A percentile compares a stretch with the other conserved stretches of the same genome.
phyloP scores from a whole-genome alignment of 2,329 filamentous ascomycete species.

The Furcasterigmium furcatum region DNA sequence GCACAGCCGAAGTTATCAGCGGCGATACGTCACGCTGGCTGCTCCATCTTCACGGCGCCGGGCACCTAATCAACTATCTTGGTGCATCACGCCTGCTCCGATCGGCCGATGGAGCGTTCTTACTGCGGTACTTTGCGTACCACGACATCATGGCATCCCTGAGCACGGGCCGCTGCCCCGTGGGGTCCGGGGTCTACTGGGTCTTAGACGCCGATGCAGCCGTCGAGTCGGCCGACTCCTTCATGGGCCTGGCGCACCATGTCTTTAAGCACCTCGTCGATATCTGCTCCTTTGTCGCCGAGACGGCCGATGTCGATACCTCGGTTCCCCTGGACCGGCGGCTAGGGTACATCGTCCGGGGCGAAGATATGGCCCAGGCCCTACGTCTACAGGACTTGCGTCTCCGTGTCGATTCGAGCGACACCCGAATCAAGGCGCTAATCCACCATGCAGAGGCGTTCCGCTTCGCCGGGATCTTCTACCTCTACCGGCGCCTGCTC shows the following conservation, averaged over 20 bases:
- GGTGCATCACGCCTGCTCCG: background rate
- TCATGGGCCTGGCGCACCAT: conserved; percentile 2
- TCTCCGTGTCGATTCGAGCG: background rate
- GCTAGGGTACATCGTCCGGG: background rate
- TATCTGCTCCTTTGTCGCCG: conserved; percentile 1
- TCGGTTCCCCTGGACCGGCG: background rate
- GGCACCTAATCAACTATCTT: background rate
- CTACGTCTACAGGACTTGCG: conserved; percentile 1
- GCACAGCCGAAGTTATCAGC: conserved; percentile 1
- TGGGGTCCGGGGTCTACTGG: background rate
- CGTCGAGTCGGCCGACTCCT: background rate
- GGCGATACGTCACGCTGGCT: conserved; percentile 1
- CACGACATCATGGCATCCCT: conserved; percentile 2
- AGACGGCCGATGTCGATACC: background rate
- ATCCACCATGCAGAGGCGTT: conserved; percentile 2
- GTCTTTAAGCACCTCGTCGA: background rate
- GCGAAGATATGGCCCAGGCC: background rate
- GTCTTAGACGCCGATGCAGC: background rate
- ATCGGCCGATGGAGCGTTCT: background rate
- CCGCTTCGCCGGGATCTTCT: background rate
- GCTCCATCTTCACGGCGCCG: conserved; percentile 1
- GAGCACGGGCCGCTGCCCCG: background rate
- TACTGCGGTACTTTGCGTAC: conserved; percentile 1
- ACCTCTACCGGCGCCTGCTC: conserved; percentile 1
- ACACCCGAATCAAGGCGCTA: background rate